A percentile compares a stretch with the other conserved stretches of the same genome.
These are phyloP conservation scores for Phialemonium atrogriseum DNA, from an alignment of 2,329 filamentous ascomycete species.

Conservation along the genomic window DNA sequence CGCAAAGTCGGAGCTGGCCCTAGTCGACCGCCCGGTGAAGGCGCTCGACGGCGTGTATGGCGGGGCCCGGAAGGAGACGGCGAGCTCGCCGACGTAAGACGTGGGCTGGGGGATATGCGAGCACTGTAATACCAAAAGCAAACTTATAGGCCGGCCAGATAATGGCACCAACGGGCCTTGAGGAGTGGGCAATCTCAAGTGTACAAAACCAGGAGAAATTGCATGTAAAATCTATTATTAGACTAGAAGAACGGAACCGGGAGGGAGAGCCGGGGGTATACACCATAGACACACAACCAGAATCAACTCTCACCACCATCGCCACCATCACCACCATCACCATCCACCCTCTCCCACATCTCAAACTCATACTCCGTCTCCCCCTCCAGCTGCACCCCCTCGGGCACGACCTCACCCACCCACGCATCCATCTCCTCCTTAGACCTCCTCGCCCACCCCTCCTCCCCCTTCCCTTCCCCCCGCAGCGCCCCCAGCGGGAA, in stretches of 20 bases:
- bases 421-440: conserved; percentile 50
- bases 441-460: conserved; percentile 45
- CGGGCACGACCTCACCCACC: conserved; percentile 55
- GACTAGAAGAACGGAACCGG: no score
- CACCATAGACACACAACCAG: no score
- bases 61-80: conserved; percentile 5
- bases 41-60: conserved; percentile 27
- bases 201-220: no score
- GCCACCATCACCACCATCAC: conserved; percentile 1
- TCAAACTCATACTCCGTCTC: conserved; percentile 62
- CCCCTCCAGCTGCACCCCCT: conserved; percentile 52
- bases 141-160: conserved; percentile 4
- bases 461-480: conserved; percentile 15
- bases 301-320: no score
- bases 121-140: background rate
- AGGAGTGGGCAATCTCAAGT: no score
- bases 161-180: no score
- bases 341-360: conserved; percentile 56
- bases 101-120: conserved; percentile 16
- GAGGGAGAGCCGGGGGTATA: no score
- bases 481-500: conserved; percentile 54
- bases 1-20: conserved; percentile 24
- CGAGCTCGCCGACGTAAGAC: background rate
- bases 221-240: no score
- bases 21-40: conserved; percentile 32